phyloP scores from a whole-genome alignment of 129 eudicot genomes.

The Centrapalus pauciflorus region DNA sequence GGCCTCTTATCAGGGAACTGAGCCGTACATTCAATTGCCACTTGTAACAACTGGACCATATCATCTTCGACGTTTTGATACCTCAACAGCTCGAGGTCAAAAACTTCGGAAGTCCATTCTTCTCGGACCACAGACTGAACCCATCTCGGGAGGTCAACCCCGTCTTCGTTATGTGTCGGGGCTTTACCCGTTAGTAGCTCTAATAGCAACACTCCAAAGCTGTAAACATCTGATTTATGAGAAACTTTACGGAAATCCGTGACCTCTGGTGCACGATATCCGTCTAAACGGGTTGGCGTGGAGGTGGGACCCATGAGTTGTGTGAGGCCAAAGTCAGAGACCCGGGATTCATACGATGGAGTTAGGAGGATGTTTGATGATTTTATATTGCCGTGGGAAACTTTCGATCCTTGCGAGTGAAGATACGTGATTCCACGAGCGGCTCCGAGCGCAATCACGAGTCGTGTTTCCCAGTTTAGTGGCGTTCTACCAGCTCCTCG shows the following conservation, averaged over 20 bases:
- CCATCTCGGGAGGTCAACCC: constrained; percentile 32
- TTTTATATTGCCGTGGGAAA: constrained; percentile 65
- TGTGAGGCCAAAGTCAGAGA: constrained; percentile 58
- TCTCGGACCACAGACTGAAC: constrained; percentile 28
- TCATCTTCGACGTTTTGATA: constrained; percentile 20
- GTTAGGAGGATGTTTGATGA: constrained; percentile 66
- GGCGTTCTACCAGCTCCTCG: constrained; percentile 60
- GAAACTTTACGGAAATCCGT: constrained; percentile 49
- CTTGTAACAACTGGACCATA: constrained; percentile 13
- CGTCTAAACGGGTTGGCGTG: constrained; percentile 49
- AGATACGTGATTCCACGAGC: constrained; percentile 54
- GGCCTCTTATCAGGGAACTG: constrained; percentile 29
- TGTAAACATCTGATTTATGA: constrained; percentile 59
- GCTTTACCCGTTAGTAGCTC: constrained; percentile 66
- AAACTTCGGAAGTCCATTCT: constrained; percentile 24
- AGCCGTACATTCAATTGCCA: constrained; percentile 22
- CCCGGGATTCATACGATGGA: constrained; percentile 57
- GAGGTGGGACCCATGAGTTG: constrained; percentile 43
- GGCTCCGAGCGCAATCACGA: constrained; percentile 56
- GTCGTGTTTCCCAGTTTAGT: constrained; percentile 56
- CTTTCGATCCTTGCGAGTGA: constrained; percentile 46
- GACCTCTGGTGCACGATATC: constrained; percentile 68
- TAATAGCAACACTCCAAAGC: constrained; percentile 54
- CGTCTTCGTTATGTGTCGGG: constrained; percentile 39
- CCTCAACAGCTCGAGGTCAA: constrained; percentile 21